Evolutionary conservation across 2,329 filamentous ascomycete species (phyloP), one percentile per base, ranked within the genome.

Genomic region (Microthyrium microscopicum): DNA sequence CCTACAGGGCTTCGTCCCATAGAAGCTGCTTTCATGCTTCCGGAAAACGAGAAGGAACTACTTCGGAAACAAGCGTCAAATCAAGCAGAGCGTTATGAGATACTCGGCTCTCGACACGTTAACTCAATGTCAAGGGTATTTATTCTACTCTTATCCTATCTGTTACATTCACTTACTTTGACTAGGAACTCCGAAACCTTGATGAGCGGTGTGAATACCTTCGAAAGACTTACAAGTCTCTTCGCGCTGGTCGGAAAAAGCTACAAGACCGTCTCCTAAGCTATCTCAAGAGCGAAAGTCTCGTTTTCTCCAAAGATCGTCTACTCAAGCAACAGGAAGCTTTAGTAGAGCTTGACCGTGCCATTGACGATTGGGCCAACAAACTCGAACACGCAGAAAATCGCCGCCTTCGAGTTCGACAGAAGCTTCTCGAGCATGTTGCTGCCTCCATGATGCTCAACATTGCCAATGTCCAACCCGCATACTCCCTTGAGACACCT

Each of bases 351-450:
- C 66, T 87, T 5, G 79, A 87, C 47, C 59, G 66, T 12, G 79
- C 75, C 3, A 85, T 87, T 41, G 80, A 85, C 45, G 77, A 83
- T 48, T 85, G 80, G 75, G 72, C 80, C 31, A 63, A 58, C 44
- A 85, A 85, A 56, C 66, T 85, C n/a, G 80, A 85, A 47, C 68
- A 77, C 41, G 77, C 78, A 7, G 80, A 87, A 52, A 82, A 84
- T 49, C 66, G 80, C 46, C 72, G 79, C 26, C 75, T 73, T 12
- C 66, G 77, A 5, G 72, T 87, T 28, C 69, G 78, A 24, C 78
- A 85, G 50, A 87, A 84, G 61, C 61, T 87, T 9, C 66, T 87
- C 3, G 79, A 87, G 53, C 80, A 87, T 47, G 73, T 85, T 33
- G 79, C 80, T 29, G 80, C 77, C 12, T 76, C 78, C 3, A 46